Base-by-base conservation (phyloP, 225 moss, liverwort and hornwort genomes). In the Takakia lepidozioides region DNA sequence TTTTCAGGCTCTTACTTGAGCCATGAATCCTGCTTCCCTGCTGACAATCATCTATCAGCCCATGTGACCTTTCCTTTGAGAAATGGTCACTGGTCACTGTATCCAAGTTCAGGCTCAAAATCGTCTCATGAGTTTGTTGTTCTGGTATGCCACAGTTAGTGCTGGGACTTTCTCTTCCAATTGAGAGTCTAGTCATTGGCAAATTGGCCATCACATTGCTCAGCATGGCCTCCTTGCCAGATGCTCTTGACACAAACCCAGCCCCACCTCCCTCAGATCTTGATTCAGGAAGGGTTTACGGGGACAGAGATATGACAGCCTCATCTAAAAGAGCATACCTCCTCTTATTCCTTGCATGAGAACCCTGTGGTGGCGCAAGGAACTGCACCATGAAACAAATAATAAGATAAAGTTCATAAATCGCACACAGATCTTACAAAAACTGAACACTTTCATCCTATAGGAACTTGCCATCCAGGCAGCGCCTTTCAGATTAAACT, bases 111-210 rank as follows among this genome's bases (percentile, higher is more conserved):
- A 92, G 54, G 52, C 82, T 71, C 5, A 87, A 66, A 42, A 82
- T 82, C 21, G 92, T 80, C 59, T 84, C 80, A 42, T 68, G 73
- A 22, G 68, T 65, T 18, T 66, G 72, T 16, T 75, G 72, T 7
- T 79, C 76, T 29, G 55, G 38, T 25, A 21, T 42, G 26, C 55
- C 66, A 48, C 49, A 50, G 5, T 46, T 67, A 9, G 15, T 57
- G 17, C 60, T 52, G 16, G 77, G 65, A 32, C 69, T 46, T 40
- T 79, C 77, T 40, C 75, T 74, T 25, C 92, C 92, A 18, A 92
- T 85, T 17, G 92, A 92, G 21, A 92, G 58, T 46, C 76, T 80
- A 43, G 87, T 92, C 59, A 82, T 84, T 32, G 92, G 92, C 50
- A 71, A 72, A 61, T 72, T 70, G 34, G 72, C 76, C 62, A 80